These are phyloP conservation scores for Penicillium pancosmium DNA, from an alignment of 495 filamentous ascomycete genomes.

Conservation along the genomic window DNA sequence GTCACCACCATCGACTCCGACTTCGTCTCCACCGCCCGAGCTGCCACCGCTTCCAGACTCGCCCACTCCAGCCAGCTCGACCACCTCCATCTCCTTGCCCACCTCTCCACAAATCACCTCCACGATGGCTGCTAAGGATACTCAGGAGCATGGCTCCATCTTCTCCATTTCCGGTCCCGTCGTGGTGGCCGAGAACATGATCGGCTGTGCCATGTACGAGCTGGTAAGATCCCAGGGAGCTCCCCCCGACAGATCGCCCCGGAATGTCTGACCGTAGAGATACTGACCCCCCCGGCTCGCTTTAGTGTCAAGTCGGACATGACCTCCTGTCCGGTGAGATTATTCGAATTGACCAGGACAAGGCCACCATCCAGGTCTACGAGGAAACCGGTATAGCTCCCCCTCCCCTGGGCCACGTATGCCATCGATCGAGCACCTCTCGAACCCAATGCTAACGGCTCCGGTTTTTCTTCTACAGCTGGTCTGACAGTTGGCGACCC, in stretches of 20 bases:
- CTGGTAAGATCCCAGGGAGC: constrained; percentile 59
- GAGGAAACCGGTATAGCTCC: constrained; percentile 84
- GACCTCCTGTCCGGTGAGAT: constrained; percentile 92
- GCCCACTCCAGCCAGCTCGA: constrained; percentile 46
- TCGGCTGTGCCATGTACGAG: constrained; percentile 99
- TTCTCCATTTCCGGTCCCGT: constrained; percentile 73
- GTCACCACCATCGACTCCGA: constrained; percentile 16
- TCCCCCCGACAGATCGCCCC: constrained; percentile 13
- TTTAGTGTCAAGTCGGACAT: constrained; percentile 83
- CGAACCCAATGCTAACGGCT: constrained; percentile 23
- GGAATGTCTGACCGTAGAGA: constrained; percentile 9
- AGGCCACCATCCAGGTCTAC: constrained; percentile 97
- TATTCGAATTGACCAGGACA: constrained; percentile 94
- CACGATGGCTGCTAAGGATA: constrained; percentile 63
- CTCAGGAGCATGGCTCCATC: constrained; percentile 59
- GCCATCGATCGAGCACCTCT: constrained; percentile 11
- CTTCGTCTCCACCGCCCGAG: constrained; percentile 45
- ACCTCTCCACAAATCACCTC: constrained; percentile 38
- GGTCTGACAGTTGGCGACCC: constrained; percentile 96
- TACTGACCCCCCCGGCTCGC: constrained; percentile 4
- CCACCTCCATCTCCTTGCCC: constrained; percentile 41
- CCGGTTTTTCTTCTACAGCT: constrained; percentile 51
- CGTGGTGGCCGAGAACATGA: constrained; percentile 96
- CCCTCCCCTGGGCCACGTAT: constrained; percentile 14
- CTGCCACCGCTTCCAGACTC: constrained; percentile 58